Base-by-base conservation (phyloP, 805 yeast species). In the Priceomyces fermenticarens region DNA sequence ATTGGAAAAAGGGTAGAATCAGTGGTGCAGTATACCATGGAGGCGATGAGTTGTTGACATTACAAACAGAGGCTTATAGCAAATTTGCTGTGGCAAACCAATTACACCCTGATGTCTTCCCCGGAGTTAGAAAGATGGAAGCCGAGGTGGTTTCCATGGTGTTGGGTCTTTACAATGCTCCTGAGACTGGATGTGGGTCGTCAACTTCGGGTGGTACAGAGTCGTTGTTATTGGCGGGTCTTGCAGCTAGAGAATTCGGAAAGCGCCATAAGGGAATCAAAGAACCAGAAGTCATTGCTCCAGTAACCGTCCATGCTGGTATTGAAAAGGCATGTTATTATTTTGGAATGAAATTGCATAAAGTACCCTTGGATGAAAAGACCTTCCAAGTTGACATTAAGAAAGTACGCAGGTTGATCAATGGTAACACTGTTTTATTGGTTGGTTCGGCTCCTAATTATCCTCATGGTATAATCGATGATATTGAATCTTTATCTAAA, bases 11-110 rank as follows among this genome's bases (percentile, higher is more conserved):
- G 32, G 99, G 99, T 4, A 75, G 80, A 50, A 85, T 91, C 3
- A 85, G 95, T 12, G 99, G 99, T 4, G 98, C 97, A 0, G 97
- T 91, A 9, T 91, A 91, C 55, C 98, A 93, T 54, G 97, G 98
- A 25, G 97, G 97, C 10, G 68, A 73, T n/a, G 87, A 85, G 26
- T 63, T 91, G 40, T 71, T 85, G 30, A 67, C 74, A 30, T 67
- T 93, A 29, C 98, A 93, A 63, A 67, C 93, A 7, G 63, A 75
- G 41, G 93, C 96, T 0, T 90, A 80, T 60, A 76, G 80, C 39
- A 75, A 76, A 54, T 90, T 78, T 60, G 79, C 93, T 4, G 89
- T 90, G 16, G 88, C 97, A 2, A 91, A 93, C 64, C 99, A 93
- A 64, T 70, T 91, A 38, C 99, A 91, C 60, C 99, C 99, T 0